Evolutionary conservation across 352 stramenopile species (phyloP).

Genomic region (Pilasporangium apinafurcum): DNA sequence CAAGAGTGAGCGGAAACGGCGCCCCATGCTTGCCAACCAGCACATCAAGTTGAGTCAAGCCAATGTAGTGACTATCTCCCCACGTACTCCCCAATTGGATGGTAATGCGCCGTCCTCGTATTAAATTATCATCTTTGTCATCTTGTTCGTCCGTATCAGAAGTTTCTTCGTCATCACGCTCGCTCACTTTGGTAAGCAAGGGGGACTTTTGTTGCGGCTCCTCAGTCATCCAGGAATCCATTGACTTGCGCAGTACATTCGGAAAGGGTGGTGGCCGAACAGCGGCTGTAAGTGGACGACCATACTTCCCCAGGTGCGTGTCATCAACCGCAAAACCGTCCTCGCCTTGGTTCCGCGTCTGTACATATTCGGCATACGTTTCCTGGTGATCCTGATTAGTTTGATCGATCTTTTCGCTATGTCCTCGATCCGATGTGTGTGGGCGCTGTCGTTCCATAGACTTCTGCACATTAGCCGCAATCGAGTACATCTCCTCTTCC

Average conservation of each 20-base stretch:
- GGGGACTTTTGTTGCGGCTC: constrained; percentile 45
- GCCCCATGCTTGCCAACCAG: constrained; percentile 36
- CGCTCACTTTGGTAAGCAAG: constrained; percentile 23
- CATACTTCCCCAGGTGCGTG: constrained; percentile 5
- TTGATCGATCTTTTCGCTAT: background rate
- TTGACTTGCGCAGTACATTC: constrained; percentile 21
- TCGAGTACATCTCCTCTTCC: constrained; percentile 29
- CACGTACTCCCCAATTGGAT: constrained; percentile 62
- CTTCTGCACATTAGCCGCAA: constrained; percentile 23
- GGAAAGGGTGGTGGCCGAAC: constrained; percentile 2
- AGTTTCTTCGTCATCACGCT: constrained; percentile 5
- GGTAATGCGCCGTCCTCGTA: constrained; percentile 36
- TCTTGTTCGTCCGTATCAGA: constrained; percentile 9
- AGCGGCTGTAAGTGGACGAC: constrained; percentile 42
- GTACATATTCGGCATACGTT: constrained; percentile 1
- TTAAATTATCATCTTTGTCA: constrained; percentile 3
- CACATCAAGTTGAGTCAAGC: constrained; percentile 70
- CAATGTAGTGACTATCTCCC: constrained; percentile 83
- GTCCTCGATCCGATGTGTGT: constrained; percentile 40
- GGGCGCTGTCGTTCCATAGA: constrained; percentile 46
- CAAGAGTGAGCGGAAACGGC: constrained; percentile 28
- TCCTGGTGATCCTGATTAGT: too few relatives aligned
- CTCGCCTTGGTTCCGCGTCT: constrained; percentile 7
- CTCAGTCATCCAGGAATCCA: constrained; percentile 35
- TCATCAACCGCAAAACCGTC: too few relatives aligned